phyloP scores from a whole-genome alignment of 2,329 filamentous ascomycete genomes.

The Pestalotiopsis sp. region DNA sequence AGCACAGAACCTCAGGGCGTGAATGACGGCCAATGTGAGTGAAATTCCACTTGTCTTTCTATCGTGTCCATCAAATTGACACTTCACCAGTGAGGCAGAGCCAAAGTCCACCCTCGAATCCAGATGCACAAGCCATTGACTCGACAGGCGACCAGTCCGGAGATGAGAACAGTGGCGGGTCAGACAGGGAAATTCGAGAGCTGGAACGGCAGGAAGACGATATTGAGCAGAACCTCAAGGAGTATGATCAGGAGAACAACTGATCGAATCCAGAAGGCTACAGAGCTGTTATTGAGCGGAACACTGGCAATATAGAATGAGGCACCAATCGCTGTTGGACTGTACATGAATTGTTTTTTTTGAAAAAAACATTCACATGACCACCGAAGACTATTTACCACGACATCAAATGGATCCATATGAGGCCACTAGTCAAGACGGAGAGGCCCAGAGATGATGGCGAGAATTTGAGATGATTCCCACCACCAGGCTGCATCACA shows the following conservation, averaged over 20 bases:
- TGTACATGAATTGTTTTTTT: too few species aligned
- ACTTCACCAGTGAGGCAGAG: background rate
- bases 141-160: background rate
- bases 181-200: background rate
- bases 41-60: background rate
- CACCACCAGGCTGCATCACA: too few species aligned
- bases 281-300: background rate
- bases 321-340: too few species aligned
- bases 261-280: background rate
- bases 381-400: too few species aligned
- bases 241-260: background rate
- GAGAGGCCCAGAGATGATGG: too few species aligned
- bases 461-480: too few species aligned
- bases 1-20: too few species aligned
- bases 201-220: background rate
- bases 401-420: too few species aligned
- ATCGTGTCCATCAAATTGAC: background rate
- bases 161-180: background rate
- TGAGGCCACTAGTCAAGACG: too few species aligned
- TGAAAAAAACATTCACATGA: too few species aligned
- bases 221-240: background rate
- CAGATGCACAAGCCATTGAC: background rate
- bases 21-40: too few species aligned
- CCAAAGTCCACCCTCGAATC: background rate
- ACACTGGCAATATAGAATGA: background rate